Evolutionary conservation across 495 filamentous ascomycete genomes (phyloP).

Genomic region (Endocarpon pusillum): DNA sequence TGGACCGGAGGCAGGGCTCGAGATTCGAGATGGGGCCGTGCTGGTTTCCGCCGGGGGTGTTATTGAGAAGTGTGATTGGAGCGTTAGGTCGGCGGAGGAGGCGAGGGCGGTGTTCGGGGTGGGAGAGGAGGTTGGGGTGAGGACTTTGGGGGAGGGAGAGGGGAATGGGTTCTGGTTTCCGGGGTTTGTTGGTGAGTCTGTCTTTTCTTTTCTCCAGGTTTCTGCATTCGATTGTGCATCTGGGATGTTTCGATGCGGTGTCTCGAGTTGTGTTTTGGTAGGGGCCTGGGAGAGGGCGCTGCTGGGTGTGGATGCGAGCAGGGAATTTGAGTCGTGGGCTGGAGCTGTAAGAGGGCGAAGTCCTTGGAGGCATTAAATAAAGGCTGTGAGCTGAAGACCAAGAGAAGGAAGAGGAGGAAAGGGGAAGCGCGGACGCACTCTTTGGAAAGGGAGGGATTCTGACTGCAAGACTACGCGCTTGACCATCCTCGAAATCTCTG

Average conservation of each 20-base stretch:
- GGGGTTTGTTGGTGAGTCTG: constrained; percentile 60
- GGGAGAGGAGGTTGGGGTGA: constrained; percentile 19
- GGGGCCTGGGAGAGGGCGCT: too few species aligned
- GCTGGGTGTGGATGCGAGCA: too few species aligned
- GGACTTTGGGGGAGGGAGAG: constrained; percentile 27
- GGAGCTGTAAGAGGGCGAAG: too few species aligned
- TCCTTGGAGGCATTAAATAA: too few species aligned
- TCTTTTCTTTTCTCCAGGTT: constrained; percentile 2
- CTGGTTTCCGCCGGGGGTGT: constrained; percentile 48
- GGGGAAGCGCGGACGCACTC: too few species aligned
- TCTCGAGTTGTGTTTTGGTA: too few species aligned
- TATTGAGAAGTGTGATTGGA: constrained; percentile 32
- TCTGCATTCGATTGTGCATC: constrained; percentile 3
- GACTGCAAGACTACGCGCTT: background rate
- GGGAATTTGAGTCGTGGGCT: too few species aligned
- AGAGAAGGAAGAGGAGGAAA: too few species aligned
- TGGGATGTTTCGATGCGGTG: background rate
- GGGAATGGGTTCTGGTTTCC: constrained; percentile 70
- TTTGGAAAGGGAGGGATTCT: too few species aligned
- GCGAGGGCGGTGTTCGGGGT: constrained; percentile 12
- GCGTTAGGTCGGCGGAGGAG: constrained; percentile 25
- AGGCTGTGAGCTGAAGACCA: too few species aligned
- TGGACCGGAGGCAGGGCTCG: constrained; percentile 10
- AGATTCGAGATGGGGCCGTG: constrained; percentile 37
- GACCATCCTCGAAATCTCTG: background rate